Conservation (phyloP, 257 asterid genomes). For the Solanum sejunctum region DNA sequence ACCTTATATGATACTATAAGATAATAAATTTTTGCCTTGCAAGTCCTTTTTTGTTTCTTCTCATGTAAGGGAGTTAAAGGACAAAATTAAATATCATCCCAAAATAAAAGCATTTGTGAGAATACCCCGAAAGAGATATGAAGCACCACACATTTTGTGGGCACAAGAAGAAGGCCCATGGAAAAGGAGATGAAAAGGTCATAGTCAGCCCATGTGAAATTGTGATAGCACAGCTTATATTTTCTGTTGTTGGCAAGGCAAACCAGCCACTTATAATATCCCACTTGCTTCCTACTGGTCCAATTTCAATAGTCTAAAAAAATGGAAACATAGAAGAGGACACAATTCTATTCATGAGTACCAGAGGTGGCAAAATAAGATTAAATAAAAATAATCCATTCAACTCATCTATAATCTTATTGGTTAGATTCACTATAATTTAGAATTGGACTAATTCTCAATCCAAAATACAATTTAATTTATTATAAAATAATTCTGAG, state of each 20-base stretch:
- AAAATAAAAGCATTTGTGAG: background rate
- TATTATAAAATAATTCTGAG: too few relatives aligned
- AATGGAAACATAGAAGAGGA: background rate
- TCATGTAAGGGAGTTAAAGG: too few relatives aligned
- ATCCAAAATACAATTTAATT: too few relatives aligned
- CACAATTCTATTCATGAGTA: background rate
- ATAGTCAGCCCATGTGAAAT: background rate
- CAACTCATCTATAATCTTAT: fast-evolving
- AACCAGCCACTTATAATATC: background rate
- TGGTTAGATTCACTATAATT: too few relatives aligned
- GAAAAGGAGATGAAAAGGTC: background rate
- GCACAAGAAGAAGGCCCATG: background rate
- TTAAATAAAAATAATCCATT: too few relatives aligned
- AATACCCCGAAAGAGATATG: background rate
- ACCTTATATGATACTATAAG: too few relatives aligned
- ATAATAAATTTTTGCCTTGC: background rate
- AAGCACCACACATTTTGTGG: background rate
- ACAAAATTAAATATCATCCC: background rate
- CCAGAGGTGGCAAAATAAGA: too few relatives aligned
- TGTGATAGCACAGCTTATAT: background rate
- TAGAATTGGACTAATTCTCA: too few relatives aligned
- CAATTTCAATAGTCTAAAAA: background rate
- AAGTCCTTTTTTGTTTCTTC: background rate
- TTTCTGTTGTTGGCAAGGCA: background rate
- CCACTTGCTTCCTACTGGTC: background rate